Base-by-base conservation (phyloP, 768 basidiomycete species). In the Boletus pseudopeckii region DNA sequence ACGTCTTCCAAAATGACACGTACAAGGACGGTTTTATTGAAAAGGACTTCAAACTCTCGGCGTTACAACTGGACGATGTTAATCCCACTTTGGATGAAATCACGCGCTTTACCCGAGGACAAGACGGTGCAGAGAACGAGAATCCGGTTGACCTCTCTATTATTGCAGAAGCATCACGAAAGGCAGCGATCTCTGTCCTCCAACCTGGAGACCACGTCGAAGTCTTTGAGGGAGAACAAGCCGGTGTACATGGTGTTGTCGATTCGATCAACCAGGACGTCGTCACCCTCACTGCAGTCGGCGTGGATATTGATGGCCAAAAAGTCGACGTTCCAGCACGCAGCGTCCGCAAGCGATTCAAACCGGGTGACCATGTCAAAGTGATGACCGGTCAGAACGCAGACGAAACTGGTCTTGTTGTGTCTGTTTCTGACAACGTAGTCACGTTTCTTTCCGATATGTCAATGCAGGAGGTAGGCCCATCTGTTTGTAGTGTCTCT, bases 181-280 rank as follows among this genome's bases (percentile, higher is more conserved):
- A 92, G 65, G 86, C 91, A 6, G 91, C 93, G n/a, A 88, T 93
- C 33, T 83, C 90, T 11, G 92, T 93, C 7, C 76, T 99, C n/a
- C 93, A 97, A 66, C 97, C 97, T 0, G 97, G 97, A 45, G 97
- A 99, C 72, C 91, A 93, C 60, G 85, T 99, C 43, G 97, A 99
- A 68, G 92, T 98, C 14, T 94, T 94, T 63, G 94, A 98, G 69
- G 97, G 97, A 40, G 94, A 98, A 71, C 94, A 98, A 67, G 79
- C 89, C 7, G 97, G 97, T 56, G 82, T 97, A 9, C 85, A 92
- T 57, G 97, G 97, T 71, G 82, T 89, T 11, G 92, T 99, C 26
- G 92, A 95, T 55, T 87, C 92, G 50, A 90, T 98, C 58, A 78
- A 81, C 30, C 84, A 87, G 58, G 94, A 98, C 55, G 82, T 93